Evolutionary conservation across 2,329 filamentous ascomycete genomes (phyloP), one percentile per base, ranked within the genome.

Genomic region (Talaromyces rugulosus): DNA sequence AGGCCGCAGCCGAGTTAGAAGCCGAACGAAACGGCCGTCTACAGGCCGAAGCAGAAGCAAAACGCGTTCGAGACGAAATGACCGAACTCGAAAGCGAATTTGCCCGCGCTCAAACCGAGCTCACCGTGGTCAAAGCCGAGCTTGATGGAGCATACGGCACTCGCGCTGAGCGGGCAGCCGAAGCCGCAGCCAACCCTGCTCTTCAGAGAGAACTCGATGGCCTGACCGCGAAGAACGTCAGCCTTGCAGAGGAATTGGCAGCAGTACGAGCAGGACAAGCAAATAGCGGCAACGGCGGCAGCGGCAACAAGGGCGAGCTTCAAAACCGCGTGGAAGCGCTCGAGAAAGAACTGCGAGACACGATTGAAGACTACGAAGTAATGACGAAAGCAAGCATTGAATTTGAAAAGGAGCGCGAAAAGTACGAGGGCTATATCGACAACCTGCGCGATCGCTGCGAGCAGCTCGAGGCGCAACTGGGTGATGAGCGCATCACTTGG

Each of bases 111-210:
- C 87, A 87, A 40, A 90, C 88, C 2, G 88, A 98, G 79, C 84
- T 98, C 50, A 96, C 94, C n/a, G 89, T 98, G 67, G 92, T 90
- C 30, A 86, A 87, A 71, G 91, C 93, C 59, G 94, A 98, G 75
- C 90, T 98, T 30, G 95, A 96, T 69, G 92, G 92, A 65, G 96
- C 96, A 72, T 97, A 98, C 72, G 95, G 95, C 47, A 85, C 83
- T n/a, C 82, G 88, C 58, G 84, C 86, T 9, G 82, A 90, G 71
- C 85, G 88, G 34, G 87, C 87, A 12, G 87, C 86, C n/a, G 86
- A 89, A 71, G 83, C 83, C 11, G 84, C 85, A 9, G 78, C 80
- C 54, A 85, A 85, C 56, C 83, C 82, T 3, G 80, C 79, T 27
- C 80, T 87, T 51, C 84, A 85, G 68, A 83, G 81, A 60, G 85